Conservation (phyloP, 352 stramenopile genomes). For the Phytophthora tentaculata region DNA sequence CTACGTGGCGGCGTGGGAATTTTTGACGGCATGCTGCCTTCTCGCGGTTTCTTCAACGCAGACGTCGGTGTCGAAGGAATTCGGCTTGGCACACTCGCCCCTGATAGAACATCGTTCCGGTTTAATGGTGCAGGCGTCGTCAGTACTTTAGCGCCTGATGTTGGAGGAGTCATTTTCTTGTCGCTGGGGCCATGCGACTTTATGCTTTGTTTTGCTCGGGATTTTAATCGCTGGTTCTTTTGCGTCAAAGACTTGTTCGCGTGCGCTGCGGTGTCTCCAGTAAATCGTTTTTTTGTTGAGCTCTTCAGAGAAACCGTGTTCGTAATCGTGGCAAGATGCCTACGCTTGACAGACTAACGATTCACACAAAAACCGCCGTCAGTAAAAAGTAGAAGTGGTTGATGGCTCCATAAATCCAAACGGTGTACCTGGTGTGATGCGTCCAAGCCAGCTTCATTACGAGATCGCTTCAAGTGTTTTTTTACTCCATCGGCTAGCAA, state of each 20-base stretch:
- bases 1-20: conserved; percentile 26
- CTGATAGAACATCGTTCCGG: background rate
- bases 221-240: background rate
- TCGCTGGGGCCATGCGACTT: background rate
- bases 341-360: conserved; percentile 46
- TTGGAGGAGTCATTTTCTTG: conserved; percentile 7
- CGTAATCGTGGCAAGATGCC: conserved; percentile 67
- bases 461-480: conserved; percentile 66
- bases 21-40: conserved; percentile 25
- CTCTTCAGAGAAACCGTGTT: conserved; percentile 45
- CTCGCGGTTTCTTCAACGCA: conserved; percentile 24
- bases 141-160: background rate
- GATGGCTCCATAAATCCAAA: background rate
- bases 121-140: background rate
- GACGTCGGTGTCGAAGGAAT: conserved; percentile 41
- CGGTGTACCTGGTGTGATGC: conserved; percentile 43
- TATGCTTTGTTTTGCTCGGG: background rate
- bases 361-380: conserved; percentile 1
- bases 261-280: conserved; percentile 21
- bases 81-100: conserved; percentile 19
- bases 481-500: conserved; percentile 59
- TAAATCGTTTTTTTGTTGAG: conserved; percentile 38
- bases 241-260: conserved; percentile 7
- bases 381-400: background rate
- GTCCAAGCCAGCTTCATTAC: conserved; percentile 37